phyloP scores from a whole-genome alignment of 495 filamentous ascomycete species.

The Lasiosphaeris hirsuta region DNA sequence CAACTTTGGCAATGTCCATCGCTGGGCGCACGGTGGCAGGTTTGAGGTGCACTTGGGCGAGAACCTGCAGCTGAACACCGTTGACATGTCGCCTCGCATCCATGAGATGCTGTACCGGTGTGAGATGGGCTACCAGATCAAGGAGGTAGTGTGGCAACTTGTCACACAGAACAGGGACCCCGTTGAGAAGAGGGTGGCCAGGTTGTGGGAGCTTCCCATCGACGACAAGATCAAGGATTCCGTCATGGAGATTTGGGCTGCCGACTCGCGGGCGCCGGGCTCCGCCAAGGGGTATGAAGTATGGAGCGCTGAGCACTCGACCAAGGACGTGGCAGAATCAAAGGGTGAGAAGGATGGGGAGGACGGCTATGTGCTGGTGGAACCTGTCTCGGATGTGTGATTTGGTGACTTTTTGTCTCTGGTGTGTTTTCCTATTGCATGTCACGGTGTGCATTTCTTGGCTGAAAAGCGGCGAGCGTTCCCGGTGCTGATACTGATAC shows the following conservation, averaged over 20 bases:
- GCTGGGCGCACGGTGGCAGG: constrained; percentile 9
- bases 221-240: constrained; percentile 36
- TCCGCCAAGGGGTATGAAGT: constrained; percentile 16
- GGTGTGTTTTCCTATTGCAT: too few relatives aligned
- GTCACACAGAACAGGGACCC: constrained; percentile 21
- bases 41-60: constrained; percentile 32
- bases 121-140: constrained; percentile 42
- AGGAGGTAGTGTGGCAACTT: constrained; percentile 39
- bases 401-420: too few relatives aligned
- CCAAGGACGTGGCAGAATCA: background rate
- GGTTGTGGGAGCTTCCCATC: constrained; percentile 32
- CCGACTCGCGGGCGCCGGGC: constrained; percentile 31
- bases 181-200: constrained; percentile 28
- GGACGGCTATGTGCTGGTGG: constrained; percentile 23
- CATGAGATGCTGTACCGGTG: constrained; percentile 36
- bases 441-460: too few relatives aligned
- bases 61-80: constrained; percentile 34
- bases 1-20: constrained; percentile 16
- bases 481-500: too few relatives aligned
- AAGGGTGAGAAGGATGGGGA: constrained; percentile 6
- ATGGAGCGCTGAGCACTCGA: constrained; percentile 11
- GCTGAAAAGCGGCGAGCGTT: too few relatives aligned
- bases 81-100: constrained; percentile 26
- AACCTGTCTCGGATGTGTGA: too few relatives aligned
- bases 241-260: constrained; percentile 43